phyloP scores from a whole-genome alignment of 2,329 filamentous ascomycete species.

The Fusarium continuum region DNA sequence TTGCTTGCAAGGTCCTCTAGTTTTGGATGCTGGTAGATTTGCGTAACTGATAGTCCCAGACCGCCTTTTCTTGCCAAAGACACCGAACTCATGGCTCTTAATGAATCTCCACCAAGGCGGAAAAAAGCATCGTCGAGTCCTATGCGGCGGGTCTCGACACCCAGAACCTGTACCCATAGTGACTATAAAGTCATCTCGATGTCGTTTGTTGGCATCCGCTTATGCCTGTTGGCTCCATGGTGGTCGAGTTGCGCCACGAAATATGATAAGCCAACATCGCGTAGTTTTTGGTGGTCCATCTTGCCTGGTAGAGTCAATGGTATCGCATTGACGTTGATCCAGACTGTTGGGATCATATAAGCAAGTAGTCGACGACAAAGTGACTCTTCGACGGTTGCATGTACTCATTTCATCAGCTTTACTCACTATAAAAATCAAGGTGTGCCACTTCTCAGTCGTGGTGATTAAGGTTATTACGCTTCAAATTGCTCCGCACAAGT shows the following conservation, averaged over 20 bases:
- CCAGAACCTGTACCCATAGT: not conserved
- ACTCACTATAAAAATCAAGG: too few relatives aligned
- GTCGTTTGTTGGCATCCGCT: not conserved
- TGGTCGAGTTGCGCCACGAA: not conserved
- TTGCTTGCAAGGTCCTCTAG: slow-evolving; percentile 5
- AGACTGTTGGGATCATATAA: slow-evolving; percentile 12
- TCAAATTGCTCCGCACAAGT: too few relatives aligned
- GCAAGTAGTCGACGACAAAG: not conserved
- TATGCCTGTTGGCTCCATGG: not conserved
- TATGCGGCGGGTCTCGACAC: not conserved
- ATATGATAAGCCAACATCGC: not conserved
- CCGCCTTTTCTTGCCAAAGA: slow-evolving; percentile 2
- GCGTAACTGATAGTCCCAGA: not conserved
- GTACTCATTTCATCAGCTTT: too few relatives aligned
- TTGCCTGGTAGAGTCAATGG: slow-evolving; percentile 8
- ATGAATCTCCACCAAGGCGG: slow-evolving; percentile 20
- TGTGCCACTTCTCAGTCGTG: too few relatives aligned
- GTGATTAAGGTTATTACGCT: too few relatives aligned
- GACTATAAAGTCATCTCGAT: not conserved
- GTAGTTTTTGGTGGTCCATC: not conserved
- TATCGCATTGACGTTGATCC: not conserved
- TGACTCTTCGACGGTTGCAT: not conserved
- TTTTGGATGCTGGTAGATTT: slow-evolving; percentile 8
- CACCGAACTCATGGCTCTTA: slow-evolving; percentile 14
- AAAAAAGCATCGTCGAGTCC: slow-evolving; percentile 20